phyloP scores from a whole-genome alignment of 129 eudicot genomes.

The Pseudognaphalium luteoalbum region DNA sequence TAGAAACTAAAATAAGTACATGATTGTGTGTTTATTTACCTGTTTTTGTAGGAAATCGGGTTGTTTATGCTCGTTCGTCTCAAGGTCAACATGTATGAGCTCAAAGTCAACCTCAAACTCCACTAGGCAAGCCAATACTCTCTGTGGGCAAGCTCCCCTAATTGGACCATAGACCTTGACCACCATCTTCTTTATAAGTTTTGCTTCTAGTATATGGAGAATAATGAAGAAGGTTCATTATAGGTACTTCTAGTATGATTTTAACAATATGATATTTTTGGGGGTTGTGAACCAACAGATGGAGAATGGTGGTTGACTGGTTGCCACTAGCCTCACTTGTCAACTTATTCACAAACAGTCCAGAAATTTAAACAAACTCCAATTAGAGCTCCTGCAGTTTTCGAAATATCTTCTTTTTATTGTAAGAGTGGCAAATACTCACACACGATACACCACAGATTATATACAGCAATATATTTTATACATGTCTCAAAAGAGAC shows the following conservation, averaged over 20 bases:
- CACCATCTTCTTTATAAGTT: conserved; percentile 43
- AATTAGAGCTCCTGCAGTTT: conserved; percentile 4
- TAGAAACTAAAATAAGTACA: neutral
- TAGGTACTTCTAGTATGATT: conserved; percentile 4
- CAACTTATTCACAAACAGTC: conserved; percentile 7
- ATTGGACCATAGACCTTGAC: conserved; percentile 70
- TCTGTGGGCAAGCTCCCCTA: conserved; percentile 66
- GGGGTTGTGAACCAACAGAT: conserved; percentile 40
- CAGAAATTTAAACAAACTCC: neutral
- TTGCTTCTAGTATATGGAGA: conserved; percentile 14
- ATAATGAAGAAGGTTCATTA: conserved; percentile 3
- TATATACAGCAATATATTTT: too few relatives aligned
- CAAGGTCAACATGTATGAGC: conserved; percentile 58
- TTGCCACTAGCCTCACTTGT: conserved; percentile 6
- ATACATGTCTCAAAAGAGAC: too few relatives aligned
- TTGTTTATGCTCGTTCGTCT: conserved; percentile 57
- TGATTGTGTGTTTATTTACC: conserved; percentile 29
- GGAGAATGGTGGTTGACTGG: conserved; percentile 33
- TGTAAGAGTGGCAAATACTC: too few relatives aligned
- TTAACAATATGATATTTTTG: neutral
- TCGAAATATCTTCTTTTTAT: too few relatives aligned
- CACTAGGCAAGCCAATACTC: conserved; percentile 72
- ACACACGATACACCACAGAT: too few relatives aligned
- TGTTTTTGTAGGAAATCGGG: conserved; percentile 54
- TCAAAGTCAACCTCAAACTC: conserved; percentile 66